Base-by-base conservation (phyloP, 2,329 filamentous ascomycete species). In the Alternaria sp. region DNA sequence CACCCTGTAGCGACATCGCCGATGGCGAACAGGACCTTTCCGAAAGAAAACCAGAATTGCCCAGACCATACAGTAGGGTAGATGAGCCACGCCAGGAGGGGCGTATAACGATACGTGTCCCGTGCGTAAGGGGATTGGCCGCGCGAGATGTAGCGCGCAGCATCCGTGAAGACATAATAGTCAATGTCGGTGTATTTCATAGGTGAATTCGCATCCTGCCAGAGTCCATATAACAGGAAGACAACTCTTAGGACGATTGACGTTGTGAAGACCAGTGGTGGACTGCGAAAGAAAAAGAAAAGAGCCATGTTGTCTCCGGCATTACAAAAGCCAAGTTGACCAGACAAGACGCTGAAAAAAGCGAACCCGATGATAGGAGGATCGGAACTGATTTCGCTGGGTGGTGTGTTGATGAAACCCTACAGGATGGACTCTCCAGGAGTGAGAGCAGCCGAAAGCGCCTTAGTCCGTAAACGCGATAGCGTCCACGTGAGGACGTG, bases 131-230 rank as follows among this genome's bases (percentile, higher is more conserved):
- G 96, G 0, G 92, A 92, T 50, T 83, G 82, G 4, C 87, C 87
- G n/a, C 81, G 83, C 4, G 89, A 82, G 46, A 93, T 83, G 80
- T 92, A 95, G 68, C 92, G 91, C 3, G 96, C 89, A 25, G 96
- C 96, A 79, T 98, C 95, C 53, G 96, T 98, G 84, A 99, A 99
- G 79, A 99, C 96, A 69, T 94, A 89, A 82, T 99, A 99, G 85
- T 99, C 96, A 74, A 99, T 97, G 82, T 99, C 96, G 55, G 96
- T 99, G 84, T 98, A 99, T 82, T 98, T 98, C 76, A 99, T 83
- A 14, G 95, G 90, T 8, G 94, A 96, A 82, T 94, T 87, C 64
- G 93, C 90, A 82, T 99, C 96, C 83, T 99, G 96, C 85, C 92
- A 94, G 64, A 93, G 87, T 62, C 96, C 95, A 79, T 98, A 98